Percentiles rank a stretch among this genome's conserved stretches.
Evolutionary conservation across 345 rosid genomes (phyloP).

Genomic region (Schrenkiella parvula): DNA sequence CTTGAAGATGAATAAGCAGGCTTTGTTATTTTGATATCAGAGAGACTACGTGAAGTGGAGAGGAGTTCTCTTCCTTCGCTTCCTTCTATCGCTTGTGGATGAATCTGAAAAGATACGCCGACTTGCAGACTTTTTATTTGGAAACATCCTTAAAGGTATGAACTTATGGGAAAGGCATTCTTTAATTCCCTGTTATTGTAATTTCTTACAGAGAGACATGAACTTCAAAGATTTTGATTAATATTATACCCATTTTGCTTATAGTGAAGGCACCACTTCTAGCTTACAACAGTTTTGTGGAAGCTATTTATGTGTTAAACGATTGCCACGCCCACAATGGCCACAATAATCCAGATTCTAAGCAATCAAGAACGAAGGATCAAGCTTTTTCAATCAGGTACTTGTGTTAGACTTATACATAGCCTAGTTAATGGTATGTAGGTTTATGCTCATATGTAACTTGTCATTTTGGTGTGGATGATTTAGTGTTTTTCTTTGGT

Average conservation of each 20-base stretch:
- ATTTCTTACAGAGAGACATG: background rate
- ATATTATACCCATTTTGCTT: conserved; percentile 8
- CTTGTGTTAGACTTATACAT: background rate
- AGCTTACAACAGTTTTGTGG: conserved; percentile 97
- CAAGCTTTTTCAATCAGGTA: conserved; percentile 70
- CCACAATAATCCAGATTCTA: conserved; percentile 42
- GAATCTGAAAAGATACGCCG: conserved; percentile 88
- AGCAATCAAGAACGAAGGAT: conserved; percentile 50
- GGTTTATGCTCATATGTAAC: conserved; percentile 11
- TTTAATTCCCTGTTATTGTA: background rate
- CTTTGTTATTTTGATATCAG: conserved; percentile 36
- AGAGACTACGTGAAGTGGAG: conserved; percentile 99
- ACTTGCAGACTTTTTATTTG: conserved; percentile 86
- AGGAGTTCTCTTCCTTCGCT: conserved; percentile 80
- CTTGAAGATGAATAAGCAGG: background rate
- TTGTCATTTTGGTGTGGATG: conserved; percentile 2
- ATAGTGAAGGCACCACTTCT: conserved; percentile 90
- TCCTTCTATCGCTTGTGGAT: conserved; percentile 85
- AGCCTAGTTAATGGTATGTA: background rate
- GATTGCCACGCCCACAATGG: conserved; percentile 65
- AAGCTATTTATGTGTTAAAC: conserved; percentile 83
- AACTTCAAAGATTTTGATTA: conserved; percentile 20
- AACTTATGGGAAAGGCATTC: conserved; percentile 3
- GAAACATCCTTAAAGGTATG: conserved; percentile 81
- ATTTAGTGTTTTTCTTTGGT: conserved; percentile 9